Base-by-base conservation (phyloP, 768 basidiomycete species). In the Suillus fuscotomentosus region DNA sequence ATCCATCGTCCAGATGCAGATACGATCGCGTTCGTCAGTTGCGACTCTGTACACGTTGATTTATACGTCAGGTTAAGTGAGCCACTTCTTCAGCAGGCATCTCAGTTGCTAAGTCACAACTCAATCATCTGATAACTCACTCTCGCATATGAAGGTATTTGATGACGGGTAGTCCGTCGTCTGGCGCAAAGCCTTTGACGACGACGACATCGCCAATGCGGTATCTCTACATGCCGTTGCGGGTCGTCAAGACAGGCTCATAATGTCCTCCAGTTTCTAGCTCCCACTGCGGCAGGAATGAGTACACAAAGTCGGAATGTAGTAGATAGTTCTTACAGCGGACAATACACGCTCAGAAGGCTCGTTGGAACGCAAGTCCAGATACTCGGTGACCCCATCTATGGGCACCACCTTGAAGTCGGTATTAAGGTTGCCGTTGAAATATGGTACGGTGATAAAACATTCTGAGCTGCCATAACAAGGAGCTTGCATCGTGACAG, bases 161-260 rank as follows among this genome's bases (percentile, higher is more conserved):
- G 6, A 65, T 14, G 54, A 67, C 50, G 2, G 64, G 66, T 22
- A 55, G 17, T 24, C 66, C 66, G 27, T 67, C 56, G 20, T 42
- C 43, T 11, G 64, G 66, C 13, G 61, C 64, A 34, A 67, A 67
- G 10, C 64, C 64, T 17, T 48, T 45, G 4, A 67, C 48, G 7
- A 43, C 45, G 20, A 67, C n/a, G 2, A 67, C 55, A 14, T 67
- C 66, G 3, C 60, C 66, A 17, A 62, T 14, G 15, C 57, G 39
- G 5, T 67, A 67, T 31, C 66, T 48, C 66, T 60, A 66, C 9
- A 64, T n/a, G 31, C 66, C 60, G 31, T 66, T 57, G 31, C 41
- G 60, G 0, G 64, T 65, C 9, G 66, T 65, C 43, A 65, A 27
- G 27, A 65, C 22, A 1, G 61, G 42, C 24, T 67, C 60, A 17